Percentiles rank a stretch among this genome's conserved stretches.
phyloP scores from a whole-genome alignment of 306 rosid genomes.

The Corylus americana region DNA sequence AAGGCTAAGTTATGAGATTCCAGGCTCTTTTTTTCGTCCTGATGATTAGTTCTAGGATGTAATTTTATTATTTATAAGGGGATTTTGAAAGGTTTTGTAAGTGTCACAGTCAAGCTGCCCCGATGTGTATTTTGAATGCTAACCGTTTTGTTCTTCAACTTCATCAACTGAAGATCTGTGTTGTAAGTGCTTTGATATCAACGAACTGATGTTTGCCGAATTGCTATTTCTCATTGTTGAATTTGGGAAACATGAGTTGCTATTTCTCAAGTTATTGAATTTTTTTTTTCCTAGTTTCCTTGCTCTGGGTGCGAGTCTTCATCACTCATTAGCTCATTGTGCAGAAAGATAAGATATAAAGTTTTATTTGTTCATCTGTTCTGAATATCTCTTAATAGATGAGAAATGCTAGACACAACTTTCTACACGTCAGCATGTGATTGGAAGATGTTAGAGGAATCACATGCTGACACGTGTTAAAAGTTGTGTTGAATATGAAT shows the following conservation, averaged over 20 bases:
- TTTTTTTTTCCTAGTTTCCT: neutral
- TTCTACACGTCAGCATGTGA: too few species aligned
- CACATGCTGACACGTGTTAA: too few species aligned
- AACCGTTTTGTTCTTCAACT: neutral
- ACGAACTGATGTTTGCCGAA: neutral
- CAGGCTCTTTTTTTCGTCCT: constrained; percentile 67
- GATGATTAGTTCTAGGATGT: constrained; percentile 39
- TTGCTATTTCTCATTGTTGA: neutral
- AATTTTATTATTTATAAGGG: constrained; percentile 25
- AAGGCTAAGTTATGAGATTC: constrained; percentile 36
- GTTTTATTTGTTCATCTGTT: too few species aligned
- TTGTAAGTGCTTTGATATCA: neutral
- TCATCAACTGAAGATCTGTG: neutral
- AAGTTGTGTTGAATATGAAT: too few species aligned
- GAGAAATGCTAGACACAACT: too few species aligned
- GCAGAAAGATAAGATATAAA: too few species aligned
- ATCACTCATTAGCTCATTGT: too few species aligned
- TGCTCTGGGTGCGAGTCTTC: too few species aligned
- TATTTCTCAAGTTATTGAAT: neutral
- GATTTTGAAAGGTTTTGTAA: constrained; percentile 28
- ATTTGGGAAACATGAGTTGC: neutral
- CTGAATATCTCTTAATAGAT: too few species aligned
- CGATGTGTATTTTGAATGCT: constrained; percentile 10
- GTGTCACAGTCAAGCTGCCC: constrained; percentile 25
- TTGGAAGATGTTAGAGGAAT: too few species aligned